Evolutionary conservation across 164 flowering plant genomes (phyloP), one percentile per base, ranked within the genome.

Genomic region (Stephania cephalantha): DNA sequence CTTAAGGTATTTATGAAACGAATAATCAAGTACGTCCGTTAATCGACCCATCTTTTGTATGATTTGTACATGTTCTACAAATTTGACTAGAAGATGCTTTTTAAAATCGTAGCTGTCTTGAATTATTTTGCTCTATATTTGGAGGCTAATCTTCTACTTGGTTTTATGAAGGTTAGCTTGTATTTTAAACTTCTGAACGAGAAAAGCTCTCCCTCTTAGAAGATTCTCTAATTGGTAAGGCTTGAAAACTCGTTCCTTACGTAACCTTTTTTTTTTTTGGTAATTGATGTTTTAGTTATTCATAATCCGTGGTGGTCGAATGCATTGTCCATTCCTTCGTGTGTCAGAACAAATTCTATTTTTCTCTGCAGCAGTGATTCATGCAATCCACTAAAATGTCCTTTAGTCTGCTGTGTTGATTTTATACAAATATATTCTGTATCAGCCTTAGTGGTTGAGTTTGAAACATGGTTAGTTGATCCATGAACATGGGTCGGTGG

Each of bases 11-110:
- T 10, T 17, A 44, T n/a, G 17, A 61, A 6, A 45, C 46, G 46
- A 63, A 42, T 75, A 25, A 46, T 73, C 61, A 55, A 70, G 73
- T 70, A 44, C 61, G 61, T 53, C 44, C 58, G 25, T 44, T n/a
- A 66, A 17, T 58, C 7, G 66, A 61, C 22, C 4, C 66, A 18
- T 61, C 22, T 20, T 5, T 3, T 61, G 25, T 61, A 7, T 61
- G 8, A 4, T 0, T 61, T 61, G 22, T n/a, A n/a, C 25, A 6
- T 3, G 20, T 20, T 9, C 7, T 61, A n/a, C 66, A n/a, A 61
- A 22, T 20, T 61, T 61, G 25, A 61, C 25, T 18, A 18, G 66
- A 61, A 61, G 66, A n/a, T n/a, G 25, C 25, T n/a, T 20, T 5
- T 61, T 61, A 25, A 53, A 53, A 61, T 17, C 9, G 64, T 58